A percentile compares a stretch with the other conserved stretches of the same genome.
phyloP scores from a whole-genome alignment of 257 asterid genomes.

The Solanum paucissectum region DNA sequence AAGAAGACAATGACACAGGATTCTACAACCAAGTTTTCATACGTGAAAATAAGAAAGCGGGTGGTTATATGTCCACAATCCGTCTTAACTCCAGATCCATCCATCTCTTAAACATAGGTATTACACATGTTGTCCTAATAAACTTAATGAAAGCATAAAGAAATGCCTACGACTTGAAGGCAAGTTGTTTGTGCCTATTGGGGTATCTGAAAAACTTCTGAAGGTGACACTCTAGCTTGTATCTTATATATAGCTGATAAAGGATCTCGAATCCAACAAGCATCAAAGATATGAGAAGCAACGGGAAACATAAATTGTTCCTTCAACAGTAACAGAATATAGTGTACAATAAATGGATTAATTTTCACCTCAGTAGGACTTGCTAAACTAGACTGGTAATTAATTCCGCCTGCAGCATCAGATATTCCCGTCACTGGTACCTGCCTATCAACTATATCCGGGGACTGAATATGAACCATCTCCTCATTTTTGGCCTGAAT shows the following conservation, averaged over 20 bases:
- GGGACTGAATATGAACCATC: slow-evolving; percentile 8
- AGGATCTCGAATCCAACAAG: background rate
- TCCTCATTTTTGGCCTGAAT: slow-evolving; percentile 43
- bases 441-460: slow-evolving; percentile 12
- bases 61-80: background rate
- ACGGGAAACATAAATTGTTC: background rate
- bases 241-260: background rate
- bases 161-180: background rate
- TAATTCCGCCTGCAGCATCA: slow-evolving; percentile 6
- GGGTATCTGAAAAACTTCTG: background rate
- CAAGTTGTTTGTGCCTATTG: background rate
- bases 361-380: slow-evolving; percentile 33
- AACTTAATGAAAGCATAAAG: background rate
- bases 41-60: background rate
- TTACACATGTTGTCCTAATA: background rate
- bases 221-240: background rate
- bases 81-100: background rate
- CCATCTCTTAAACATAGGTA: background rate
- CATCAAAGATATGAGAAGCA: background rate
- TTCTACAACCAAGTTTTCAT: background rate
- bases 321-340: background rate
- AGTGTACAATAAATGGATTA: background rate
- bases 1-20: background rate
- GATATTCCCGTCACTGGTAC: slow-evolving; percentile 12
- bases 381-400: slow-evolving; percentile 4